Evolutionary conservation across 1,284 basidiomycete genomes (phyloP).

Genomic region (Vanrija humicola): DNA sequence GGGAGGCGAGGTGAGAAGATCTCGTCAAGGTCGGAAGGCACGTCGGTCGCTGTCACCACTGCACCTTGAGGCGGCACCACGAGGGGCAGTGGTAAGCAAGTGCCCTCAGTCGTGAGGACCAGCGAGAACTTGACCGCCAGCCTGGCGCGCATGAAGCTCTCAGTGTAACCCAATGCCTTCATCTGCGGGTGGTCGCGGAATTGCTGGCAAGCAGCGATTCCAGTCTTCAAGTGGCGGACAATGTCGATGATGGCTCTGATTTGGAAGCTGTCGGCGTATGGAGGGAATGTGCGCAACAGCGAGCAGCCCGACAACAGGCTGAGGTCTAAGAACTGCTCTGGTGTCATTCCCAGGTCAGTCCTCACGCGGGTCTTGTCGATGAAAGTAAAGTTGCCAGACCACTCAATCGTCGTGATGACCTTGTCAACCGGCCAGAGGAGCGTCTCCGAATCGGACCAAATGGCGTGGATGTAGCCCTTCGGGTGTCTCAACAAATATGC

Average conservation of each 20-base stretch:
- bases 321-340: conserved; percentile 94
- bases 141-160: conserved; percentile 84
- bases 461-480: conserved; percentile 91
- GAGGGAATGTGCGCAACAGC: conserved; percentile 79
- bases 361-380: conserved; percentile 76
- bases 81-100: conserved; percentile 80
- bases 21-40: conserved; percentile 87
- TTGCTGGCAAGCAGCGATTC: conserved; percentile 71
- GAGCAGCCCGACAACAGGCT: conserved; percentile 89
- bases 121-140: conserved; percentile 91
- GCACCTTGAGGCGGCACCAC: conserved; percentile 56
- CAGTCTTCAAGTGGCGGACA: conserved; percentile 83
- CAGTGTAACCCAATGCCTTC: conserved; percentile 57
- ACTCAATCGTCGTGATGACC: conserved; percentile 82
- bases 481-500: conserved; percentile 90
- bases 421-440: conserved; percentile 88
- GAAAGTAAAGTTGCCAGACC: conserved; percentile 70
- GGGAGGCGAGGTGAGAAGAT: conserved; percentile 93
- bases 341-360: conserved; percentile 66
- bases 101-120: conserved; percentile 84
- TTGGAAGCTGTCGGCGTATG: conserved; percentile 65
- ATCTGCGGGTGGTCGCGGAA: conserved; percentile 59
- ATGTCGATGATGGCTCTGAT: conserved; percentile 81
- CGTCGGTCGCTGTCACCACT: conserved; percentile 68
- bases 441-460: conserved; percentile 86